Evolutionary conservation across 2,329 filamentous ascomycete genomes (phyloP).

Genomic region (Xylaria sp.): DNA sequence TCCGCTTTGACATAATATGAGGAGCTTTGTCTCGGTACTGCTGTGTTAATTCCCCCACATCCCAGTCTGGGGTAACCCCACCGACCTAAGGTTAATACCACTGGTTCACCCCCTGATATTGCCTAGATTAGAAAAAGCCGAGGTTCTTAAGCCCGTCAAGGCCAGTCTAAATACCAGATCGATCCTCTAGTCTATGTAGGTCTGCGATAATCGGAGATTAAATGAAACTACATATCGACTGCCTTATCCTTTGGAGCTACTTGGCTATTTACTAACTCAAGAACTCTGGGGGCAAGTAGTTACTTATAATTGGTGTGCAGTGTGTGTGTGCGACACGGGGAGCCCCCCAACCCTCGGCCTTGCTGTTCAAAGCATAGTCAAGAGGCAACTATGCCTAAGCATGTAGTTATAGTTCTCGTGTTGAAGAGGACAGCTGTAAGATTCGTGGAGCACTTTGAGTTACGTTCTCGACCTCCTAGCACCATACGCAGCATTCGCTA

Average conservation of each 20-base stretch:
- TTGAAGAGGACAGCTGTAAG: neutral
- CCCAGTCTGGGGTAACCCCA: neutral
- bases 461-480: neutral
- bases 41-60: conserved; percentile 3
- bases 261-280: neutral
- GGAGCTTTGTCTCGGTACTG: neutral
- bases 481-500: neutral
- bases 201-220: neutral
- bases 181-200: neutral
- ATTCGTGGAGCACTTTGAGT: neutral
- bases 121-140: neutral
- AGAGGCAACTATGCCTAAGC: neutral
- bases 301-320: neutral
- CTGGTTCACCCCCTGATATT: too few species aligned
- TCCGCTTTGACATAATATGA: neutral
- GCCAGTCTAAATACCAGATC: too few species aligned
- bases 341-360: too few species aligned
- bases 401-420: neutral
- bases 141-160: neutral
- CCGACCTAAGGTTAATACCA: too few species aligned
- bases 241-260: neutral
- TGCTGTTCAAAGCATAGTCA: neutral
- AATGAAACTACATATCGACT: neutral
- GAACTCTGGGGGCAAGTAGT: too few species aligned
- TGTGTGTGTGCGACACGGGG: too few species aligned